Evolutionary conservation across 192 early-diverging fungal species (phyloP).

Genomic region (Gonapodya sp.): DNA sequence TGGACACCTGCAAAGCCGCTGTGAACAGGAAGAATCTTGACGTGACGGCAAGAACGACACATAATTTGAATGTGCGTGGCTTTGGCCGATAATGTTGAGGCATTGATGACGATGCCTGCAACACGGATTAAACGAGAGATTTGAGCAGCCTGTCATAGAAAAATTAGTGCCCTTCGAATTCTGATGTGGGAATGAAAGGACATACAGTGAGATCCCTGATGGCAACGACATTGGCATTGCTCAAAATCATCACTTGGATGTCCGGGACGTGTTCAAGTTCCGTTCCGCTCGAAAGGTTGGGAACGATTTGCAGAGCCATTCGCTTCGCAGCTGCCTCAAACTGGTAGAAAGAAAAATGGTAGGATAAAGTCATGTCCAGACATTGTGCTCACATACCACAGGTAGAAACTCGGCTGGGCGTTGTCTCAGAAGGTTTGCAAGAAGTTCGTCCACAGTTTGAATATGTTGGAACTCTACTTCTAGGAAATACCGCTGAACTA

Average conservation of each 20-base stretch:
- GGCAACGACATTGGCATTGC: conserved; percentile 74
- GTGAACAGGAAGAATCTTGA: conserved; percentile 67
- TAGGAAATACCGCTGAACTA: conserved; percentile 63
- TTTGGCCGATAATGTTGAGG: conserved; percentile 76
- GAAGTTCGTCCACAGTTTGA: conserved; percentile 68
- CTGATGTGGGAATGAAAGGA: not conserved
- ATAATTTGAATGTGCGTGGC: conserved; percentile 80
- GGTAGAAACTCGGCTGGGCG: conserved; percentile 73
- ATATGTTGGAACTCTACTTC: conserved; percentile 85
- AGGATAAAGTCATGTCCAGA: not conserved
- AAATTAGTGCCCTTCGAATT: not conserved
- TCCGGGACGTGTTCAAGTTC: conserved; percentile 51
- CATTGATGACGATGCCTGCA: conserved; percentile 91
- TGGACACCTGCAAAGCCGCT: conserved; percentile 76
- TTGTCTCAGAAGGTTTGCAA: conserved; percentile 70
- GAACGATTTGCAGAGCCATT: conserved; percentile 63
- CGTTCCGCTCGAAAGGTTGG: conserved; percentile 9
- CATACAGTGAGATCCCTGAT: conserved; percentile 83
- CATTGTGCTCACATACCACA: conserved; percentile 39
- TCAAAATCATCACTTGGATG: conserved; percentile 81
- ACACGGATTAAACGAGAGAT: conserved; percentile 92
- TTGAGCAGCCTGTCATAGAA: conserved; percentile 45
- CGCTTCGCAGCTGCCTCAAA: conserved; percentile 82
- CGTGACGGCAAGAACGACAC: conserved; percentile 79
- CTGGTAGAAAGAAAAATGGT: conserved; percentile 23